A percentile compares a stretch with the other conserved stretches of the same genome.
phyloP scores from a whole-genome alignment of 192 early-diverging fungal genomes.

The Entomortierella lignicola region DNA sequence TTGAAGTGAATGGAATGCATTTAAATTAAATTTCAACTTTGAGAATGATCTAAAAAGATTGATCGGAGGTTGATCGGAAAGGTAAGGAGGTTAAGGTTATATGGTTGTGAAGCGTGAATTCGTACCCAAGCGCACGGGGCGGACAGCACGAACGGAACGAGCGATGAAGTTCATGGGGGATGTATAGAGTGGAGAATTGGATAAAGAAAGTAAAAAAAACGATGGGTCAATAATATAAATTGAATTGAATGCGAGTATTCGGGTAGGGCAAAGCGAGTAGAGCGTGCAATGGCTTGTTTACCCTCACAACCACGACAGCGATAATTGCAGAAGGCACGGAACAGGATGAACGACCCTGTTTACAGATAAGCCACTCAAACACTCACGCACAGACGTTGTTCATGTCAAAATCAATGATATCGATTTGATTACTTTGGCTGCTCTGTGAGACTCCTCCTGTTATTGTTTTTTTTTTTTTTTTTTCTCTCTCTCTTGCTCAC shows the following conservation, averaged over 20 bases:
- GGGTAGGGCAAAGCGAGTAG: background rate
- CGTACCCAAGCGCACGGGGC: slow-evolving; percentile 51
- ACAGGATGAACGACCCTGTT: background rate
- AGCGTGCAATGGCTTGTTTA: background rate
- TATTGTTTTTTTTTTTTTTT: too few relatives aligned
- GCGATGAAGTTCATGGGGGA: slow-evolving; percentile 39
- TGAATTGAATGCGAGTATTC: background rate
- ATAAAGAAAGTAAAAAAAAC: slow-evolving; percentile 5
- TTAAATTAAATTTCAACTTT: background rate
- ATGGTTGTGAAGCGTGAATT: background rate
- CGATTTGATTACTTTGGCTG: too few relatives aligned
- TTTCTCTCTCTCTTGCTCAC: background rate
- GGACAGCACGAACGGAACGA: slow-evolving; percentile 48
- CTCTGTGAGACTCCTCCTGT: too few relatives aligned
- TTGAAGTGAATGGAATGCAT: background rate
- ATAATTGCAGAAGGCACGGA: too few relatives aligned
- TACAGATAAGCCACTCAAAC: too few relatives aligned
- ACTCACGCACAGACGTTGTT: too few relatives aligned
- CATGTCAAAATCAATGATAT: too few relatives aligned
- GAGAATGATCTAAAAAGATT: background rate
- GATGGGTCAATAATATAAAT: background rate
- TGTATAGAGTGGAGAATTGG: slow-evolving; percentile 14
- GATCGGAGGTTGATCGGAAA: background rate
- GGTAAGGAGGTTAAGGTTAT: background rate
- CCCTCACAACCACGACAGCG: too few relatives aligned